Evolutionary conservation across 805 yeast genomes (phyloP).

Genomic region (Yamadazyma scolyti): DNA sequence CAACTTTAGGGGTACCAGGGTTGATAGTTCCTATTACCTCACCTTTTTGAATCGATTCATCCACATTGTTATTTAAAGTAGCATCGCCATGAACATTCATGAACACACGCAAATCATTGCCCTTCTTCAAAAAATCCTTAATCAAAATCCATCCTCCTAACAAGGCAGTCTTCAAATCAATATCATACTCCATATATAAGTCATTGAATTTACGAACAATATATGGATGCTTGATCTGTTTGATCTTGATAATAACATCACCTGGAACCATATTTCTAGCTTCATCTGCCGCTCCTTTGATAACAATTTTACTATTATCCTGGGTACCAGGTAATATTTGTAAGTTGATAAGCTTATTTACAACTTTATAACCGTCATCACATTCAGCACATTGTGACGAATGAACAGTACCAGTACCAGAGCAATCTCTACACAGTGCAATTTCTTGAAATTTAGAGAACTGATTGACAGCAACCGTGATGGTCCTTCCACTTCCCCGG

Average conservation of each 20-base stretch:
- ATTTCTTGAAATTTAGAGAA: conserved; percentile 38
- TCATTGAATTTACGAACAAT: conserved; percentile 44
- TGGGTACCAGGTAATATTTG: conserved; percentile 54
- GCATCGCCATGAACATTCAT: conserved; percentile 34
- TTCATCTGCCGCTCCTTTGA: conserved; percentile 65
- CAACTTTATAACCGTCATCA: conserved; percentile 43
- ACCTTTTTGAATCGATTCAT: conserved; percentile 26
- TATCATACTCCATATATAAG: conserved; percentile 39
- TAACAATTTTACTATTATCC: conserved; percentile 48
- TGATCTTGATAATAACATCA: conserved; percentile 57
- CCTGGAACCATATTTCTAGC: conserved; percentile 59
- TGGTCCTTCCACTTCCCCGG: conserved; percentile 44
- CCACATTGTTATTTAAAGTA: conserved; percentile 11
- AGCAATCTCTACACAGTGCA: conserved; percentile 29
- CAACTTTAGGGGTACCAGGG: conserved; percentile 45
- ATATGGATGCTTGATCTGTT: conserved; percentile 33
- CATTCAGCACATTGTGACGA: conserved; percentile 22
- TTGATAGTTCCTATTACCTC: conserved; percentile 51
- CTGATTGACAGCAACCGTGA: conserved; percentile 41
- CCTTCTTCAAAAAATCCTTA: conserved; percentile 28
- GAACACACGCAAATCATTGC: conserved; percentile 23
- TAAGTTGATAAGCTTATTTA: conserved; percentile 48
- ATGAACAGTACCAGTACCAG: conserved; percentile 31
- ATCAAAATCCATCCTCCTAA: conserved; percentile 51
- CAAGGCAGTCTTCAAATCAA: conserved; percentile 52